phyloP scores from a whole-genome alignment of 306 rosid genomes.

The Glycine latifolia region DNA sequence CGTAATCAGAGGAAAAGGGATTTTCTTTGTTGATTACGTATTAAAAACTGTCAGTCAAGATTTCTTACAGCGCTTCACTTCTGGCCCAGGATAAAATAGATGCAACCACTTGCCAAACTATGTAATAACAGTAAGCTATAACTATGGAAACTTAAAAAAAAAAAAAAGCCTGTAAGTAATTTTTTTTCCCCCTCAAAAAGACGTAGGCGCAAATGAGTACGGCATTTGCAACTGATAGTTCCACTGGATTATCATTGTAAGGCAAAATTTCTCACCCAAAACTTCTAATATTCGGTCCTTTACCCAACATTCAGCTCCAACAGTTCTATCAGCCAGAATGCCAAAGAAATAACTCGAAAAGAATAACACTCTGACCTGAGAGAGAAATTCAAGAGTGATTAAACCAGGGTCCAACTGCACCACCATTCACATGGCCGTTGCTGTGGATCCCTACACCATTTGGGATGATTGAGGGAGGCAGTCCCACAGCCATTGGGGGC shows the following conservation, averaged over 20 bases:
- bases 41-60: conserved; percentile 47
- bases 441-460: conserved; percentile 87
- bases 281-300: conserved; percentile 41
- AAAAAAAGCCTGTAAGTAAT: conserved; percentile 57
- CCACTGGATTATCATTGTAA: conserved; percentile 57
- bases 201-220: conserved; percentile 56
- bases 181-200: conserved; percentile 47
- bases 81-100: conserved; percentile 45
- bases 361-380: conserved; percentile 52
- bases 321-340: conserved; percentile 70
- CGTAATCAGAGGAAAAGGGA: conserved; percentile 33
- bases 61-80: conserved; percentile 49
- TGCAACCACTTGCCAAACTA: conserved; percentile 45
- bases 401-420: conserved; percentile 96
- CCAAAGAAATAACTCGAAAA: conserved; percentile 65
- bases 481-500: conserved; percentile 65
- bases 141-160: conserved; percentile 50
- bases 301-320: conserved; percentile 57
- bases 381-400: conserved; percentile 68
- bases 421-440: conserved; percentile 95
- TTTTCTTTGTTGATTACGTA: conserved; percentile 52
- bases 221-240: conserved; percentile 76
- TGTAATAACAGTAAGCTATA: conserved; percentile 40
- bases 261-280: conserved; percentile 51
- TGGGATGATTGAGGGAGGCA: conserved; percentile 73